These are phyloP conservation scores for Trichosporon sp. DNA, from an alignment of 1,284 basidiomycete genomes.

Conservation along the genomic window DNA sequence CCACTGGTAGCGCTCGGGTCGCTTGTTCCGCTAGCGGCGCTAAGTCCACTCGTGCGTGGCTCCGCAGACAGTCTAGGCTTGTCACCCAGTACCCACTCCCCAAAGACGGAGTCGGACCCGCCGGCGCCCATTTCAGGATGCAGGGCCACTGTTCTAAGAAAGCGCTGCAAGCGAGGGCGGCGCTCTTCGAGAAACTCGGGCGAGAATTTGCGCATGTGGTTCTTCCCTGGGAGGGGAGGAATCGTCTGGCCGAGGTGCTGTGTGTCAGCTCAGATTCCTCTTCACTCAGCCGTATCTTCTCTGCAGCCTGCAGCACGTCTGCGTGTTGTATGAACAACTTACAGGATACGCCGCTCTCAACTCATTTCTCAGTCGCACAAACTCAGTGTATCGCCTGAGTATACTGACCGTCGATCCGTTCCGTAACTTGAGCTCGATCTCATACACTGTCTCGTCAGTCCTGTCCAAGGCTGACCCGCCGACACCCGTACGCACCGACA, in stretches of 20 bases:
- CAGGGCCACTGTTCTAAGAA: slow-evolving; percentile 38
- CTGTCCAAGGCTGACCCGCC: no score
- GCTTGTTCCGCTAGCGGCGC: not conserved
- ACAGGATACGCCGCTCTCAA: slow-evolving; percentile 32
- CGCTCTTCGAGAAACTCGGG: slow-evolving; percentile 38
- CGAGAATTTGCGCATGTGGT: slow-evolving; percentile 43
- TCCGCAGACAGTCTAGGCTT: not conserved
- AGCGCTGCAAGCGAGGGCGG: slow-evolving; percentile 36
- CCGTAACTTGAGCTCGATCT: slow-evolving; percentile 35
- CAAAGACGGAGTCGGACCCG: slow-evolving; percentile 28
- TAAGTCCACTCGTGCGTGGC: not conserved
- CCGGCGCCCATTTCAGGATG: slow-evolving; percentile 44
- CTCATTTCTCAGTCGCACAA: slow-evolving; percentile 29
- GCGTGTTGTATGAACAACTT: slow-evolving; percentile 9
- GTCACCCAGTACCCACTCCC: slow-evolving; percentile 29
- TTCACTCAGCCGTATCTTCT: no score
- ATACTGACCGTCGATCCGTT: slow-evolving; percentile 33
- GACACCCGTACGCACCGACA: slow-evolving; percentile 45
- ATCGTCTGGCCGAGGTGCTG: slow-evolving; percentile 34
- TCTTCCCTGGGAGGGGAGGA: slow-evolving; percentile 38
- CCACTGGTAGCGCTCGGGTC: not conserved
- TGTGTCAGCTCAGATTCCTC: not conserved
- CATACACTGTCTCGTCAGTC: slow-evolving; percentile 34
- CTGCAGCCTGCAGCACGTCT: no score
- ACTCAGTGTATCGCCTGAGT: slow-evolving; percentile 40